Percentiles rank a stretch among this genome's conserved stretches.
phyloP scores from a whole-genome alignment of 768 basidiomycete genomes.

The Tulasnella sp. region DNA sequence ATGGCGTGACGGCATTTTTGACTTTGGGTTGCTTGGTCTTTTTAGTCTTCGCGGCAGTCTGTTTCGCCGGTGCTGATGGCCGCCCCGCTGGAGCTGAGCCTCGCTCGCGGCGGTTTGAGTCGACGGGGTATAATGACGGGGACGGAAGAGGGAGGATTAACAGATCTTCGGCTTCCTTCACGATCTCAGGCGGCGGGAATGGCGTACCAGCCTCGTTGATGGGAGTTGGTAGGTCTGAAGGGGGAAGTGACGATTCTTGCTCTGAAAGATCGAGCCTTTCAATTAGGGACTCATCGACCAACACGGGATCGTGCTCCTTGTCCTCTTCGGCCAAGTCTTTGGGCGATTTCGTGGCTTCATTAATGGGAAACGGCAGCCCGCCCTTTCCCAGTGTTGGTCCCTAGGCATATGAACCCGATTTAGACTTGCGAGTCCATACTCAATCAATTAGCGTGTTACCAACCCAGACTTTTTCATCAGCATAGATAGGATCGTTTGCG shows the following conservation, averaged over 20 bases:
- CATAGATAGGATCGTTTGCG: constrained; percentile 93
- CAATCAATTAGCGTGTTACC: not conserved
- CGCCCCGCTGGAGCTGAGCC: not conserved
- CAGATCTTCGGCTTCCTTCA: not conserved
- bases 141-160: not conserved
- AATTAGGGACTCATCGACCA: constrained; percentile 4
- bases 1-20: not conserved
- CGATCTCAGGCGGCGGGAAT: not conserved
- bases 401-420: constrained; percentile 25
- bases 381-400: constrained; percentile 30
- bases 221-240: not conserved
- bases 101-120: not conserved
- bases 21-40: not conserved
- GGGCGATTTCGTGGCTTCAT: not conserved
- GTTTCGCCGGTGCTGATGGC: not conserved
- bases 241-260: not conserved
- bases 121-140: not conserved
- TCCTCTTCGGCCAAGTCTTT: constrained; percentile 37
- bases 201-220: not conserved
- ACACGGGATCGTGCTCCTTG: constrained; percentile 59
- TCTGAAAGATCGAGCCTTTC: constrained; percentile 20
- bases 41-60: not conserved
- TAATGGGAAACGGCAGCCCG: constrained; percentile 24
- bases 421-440: not conserved
- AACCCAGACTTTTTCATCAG: constrained; percentile 49